Percentiles rank a stretch among this genome's conserved stretches.
Conservation (phyloP, 2,329 filamentous ascomycete species). For the Penicillium sp. region DNA sequence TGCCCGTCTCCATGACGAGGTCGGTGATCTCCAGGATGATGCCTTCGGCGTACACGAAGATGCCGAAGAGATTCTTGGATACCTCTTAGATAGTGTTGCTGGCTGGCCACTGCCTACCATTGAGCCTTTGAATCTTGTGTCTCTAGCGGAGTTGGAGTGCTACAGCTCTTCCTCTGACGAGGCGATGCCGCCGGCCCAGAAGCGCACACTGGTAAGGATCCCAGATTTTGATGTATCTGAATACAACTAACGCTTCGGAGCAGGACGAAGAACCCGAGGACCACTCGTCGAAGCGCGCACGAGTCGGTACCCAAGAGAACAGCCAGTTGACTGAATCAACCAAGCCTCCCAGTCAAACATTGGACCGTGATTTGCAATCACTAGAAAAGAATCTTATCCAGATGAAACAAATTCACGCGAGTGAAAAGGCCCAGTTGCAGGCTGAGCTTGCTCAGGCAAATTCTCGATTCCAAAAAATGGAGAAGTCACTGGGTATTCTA, state of each 20-base stretch:
- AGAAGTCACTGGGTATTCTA: slow-evolving; percentile 34
- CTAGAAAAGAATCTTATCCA: slow-evolving; percentile 32
- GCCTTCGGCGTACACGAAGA: slow-evolving; percentile 42
- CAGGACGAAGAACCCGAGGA: slow-evolving; percentile 32
- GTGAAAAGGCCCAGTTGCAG: slow-evolving; percentile 33
- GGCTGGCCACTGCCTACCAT: slow-evolving; percentile 40
- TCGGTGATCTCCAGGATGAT: slow-evolving; percentile 44
- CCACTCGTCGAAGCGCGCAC: slow-evolving; percentile 38
- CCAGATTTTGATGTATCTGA: background rate
- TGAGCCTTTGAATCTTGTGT: slow-evolving; percentile 37
- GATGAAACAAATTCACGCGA: slow-evolving; percentile 31
- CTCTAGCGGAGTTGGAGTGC: slow-evolving; percentile 27
- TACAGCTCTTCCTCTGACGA: slow-evolving; percentile 19
- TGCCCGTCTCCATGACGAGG: slow-evolving; percentile 31
- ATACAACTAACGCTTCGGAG: slow-evolving; percentile 18
- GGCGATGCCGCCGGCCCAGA: slow-evolving; percentile 21
- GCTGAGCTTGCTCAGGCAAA: slow-evolving; percentile 26
- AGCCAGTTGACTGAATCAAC: slow-evolving; percentile 39
- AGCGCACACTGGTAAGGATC: slow-evolving; percentile 33
- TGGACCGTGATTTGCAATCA: slow-evolving; percentile 29
- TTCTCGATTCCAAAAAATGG: slow-evolving; percentile 32
- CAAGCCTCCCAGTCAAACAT: slow-evolving; percentile 31
- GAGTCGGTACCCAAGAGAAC: slow-evolving; percentile 36
- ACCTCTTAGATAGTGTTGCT: slow-evolving; percentile 37
- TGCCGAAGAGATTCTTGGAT: slow-evolving; percentile 38